These are phyloP conservation scores for Eimeria praecox DNA, from an alignment of 169 alveolate species.

Conservation along the genomic window DNA sequence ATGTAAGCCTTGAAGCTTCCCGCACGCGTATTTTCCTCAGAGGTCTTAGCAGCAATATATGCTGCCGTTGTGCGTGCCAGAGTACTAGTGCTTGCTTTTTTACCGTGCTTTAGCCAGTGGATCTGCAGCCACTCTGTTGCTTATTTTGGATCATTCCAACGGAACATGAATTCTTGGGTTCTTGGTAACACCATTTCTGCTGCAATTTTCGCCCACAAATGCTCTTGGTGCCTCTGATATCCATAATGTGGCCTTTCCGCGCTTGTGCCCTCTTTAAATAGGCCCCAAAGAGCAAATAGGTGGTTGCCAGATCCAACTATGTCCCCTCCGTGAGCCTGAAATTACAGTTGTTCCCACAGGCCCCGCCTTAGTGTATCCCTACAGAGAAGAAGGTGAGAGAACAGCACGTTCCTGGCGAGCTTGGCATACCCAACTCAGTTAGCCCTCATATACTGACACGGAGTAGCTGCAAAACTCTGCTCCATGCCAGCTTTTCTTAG, in stretches of 20 bases:
- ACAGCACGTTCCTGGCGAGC: background rate
- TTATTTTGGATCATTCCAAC: background rate
- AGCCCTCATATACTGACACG: background rate
- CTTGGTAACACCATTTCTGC: background rate
- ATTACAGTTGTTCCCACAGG: slow-evolving; percentile 58
- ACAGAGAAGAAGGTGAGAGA: slow-evolving; percentile 59
- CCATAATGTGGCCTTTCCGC: background rate
- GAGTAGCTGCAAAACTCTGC: background rate
- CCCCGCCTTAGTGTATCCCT: slow-evolving; percentile 53
- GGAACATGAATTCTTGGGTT: background rate
- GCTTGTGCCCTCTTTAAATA: background rate
- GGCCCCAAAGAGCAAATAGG: slow-evolving; percentile 64
- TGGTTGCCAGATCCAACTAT: slow-evolving; percentile 65
- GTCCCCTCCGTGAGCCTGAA: slow-evolving; percentile 61
- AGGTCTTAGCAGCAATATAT: background rate
- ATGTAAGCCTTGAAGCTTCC: background rate
- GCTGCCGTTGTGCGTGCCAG: background rate
- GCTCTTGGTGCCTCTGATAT: background rate
- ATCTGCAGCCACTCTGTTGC: background rate
- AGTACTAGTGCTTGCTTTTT: background rate
- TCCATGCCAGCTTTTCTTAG: background rate
- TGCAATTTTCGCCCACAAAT: background rate
- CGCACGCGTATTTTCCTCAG: background rate
- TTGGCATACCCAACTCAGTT: background rate
- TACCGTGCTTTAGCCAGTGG: background rate